These are phyloP conservation scores for Beta vulgaris DNA, from an alignment of 148 eudicot genomes.

Conservation along the genomic window DNA sequence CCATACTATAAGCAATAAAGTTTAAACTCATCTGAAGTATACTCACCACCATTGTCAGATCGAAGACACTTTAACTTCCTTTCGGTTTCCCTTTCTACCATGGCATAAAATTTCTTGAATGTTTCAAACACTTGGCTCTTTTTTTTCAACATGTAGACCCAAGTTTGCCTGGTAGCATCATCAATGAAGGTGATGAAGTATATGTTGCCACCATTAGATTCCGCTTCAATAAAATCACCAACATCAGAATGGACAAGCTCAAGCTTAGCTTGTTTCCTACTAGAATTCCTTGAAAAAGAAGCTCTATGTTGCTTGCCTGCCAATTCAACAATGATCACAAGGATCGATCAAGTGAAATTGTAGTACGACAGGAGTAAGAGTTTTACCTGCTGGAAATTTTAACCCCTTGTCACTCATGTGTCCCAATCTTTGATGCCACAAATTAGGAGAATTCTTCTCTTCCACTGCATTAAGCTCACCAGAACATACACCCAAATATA, in stretches of 20 bases:
- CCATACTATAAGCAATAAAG: too few relatives aligned
- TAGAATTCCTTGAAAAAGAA: too few relatives aligned
- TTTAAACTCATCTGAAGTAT: background rate
- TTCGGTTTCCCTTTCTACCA: conserved; percentile 9
- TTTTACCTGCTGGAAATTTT: background rate
- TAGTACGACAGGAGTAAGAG: background rate
- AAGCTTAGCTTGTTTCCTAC: too few relatives aligned
- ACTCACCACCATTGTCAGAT: too few relatives aligned
- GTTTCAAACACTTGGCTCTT: too few relatives aligned
- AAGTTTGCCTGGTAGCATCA: too few relatives aligned
- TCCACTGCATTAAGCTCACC: background rate
- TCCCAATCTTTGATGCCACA: conserved; percentile 11
- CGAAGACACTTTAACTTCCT: too few relatives aligned
- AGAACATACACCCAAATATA: background rate
- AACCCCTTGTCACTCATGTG: conserved; percentile 5
- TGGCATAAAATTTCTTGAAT: conserved; percentile 3
- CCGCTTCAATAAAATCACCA: too few relatives aligned
- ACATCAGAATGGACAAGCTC: too few relatives aligned
- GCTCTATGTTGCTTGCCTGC: too few relatives aligned
- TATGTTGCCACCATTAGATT: too few relatives aligned
- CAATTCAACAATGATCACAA: conserved; percentile 1
- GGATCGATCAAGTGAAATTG: background rate
- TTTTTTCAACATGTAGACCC: background rate
- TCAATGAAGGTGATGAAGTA: too few relatives aligned
- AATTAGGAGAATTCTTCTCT: background rate